Percentiles rank a stretch among this genome's conserved stretches.
These are phyloP conservation scores for Sugiyamaella qingdaonensis DNA, from an alignment of 805 yeast genomes.

Conservation along the genomic window DNA sequence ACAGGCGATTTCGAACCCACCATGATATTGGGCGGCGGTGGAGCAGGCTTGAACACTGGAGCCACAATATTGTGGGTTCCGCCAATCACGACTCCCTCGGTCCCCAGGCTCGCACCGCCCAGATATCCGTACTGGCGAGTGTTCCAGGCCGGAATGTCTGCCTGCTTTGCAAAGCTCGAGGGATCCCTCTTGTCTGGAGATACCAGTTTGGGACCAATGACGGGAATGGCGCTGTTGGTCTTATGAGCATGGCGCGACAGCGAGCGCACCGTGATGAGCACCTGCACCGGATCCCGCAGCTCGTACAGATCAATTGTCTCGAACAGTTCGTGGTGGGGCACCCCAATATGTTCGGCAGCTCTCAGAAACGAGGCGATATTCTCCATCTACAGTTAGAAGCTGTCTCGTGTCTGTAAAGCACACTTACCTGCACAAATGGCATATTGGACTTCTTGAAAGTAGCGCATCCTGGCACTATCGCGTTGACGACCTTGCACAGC, in stretches of 20 bases:
- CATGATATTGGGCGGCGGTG: slow-evolving; percentile 19
- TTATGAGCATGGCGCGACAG: slow-evolving; percentile 64
- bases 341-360: slow-evolving; percentile 59
- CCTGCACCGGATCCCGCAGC: slow-evolving; percentile 70
- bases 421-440: slow-evolving; percentile 52
- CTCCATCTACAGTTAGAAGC: slow-evolving; percentile 56
- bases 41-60: slow-evolving; percentile 10
- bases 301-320: slow-evolving; percentile 76
- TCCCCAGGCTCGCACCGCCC: slow-evolving; percentile 46
- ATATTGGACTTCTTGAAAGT: slow-evolving; percentile 58
- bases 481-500: slow-evolving; percentile 45
- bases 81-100: slow-evolving; percentile 54
- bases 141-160: slow-evolving; percentile 47
- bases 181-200: slow-evolving; percentile 35
- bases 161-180: slow-evolving; percentile 41
- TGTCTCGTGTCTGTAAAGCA: background rate
- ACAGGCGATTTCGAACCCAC: background rate
- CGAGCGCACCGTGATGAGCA: slow-evolving; percentile 67
- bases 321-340: slow-evolving; percentile 77
- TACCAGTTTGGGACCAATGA: slow-evolving; percentile 56
- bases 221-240: slow-evolving; percentile 46
- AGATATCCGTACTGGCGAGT: slow-evolving; percentile 57
- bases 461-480: slow-evolving; percentile 35
- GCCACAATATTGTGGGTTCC: slow-evolving; percentile 43
- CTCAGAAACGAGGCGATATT: slow-evolving; percentile 68